Base-by-base conservation (phyloP, 345 rosid species). In the Cochlearia excelsa region DNA sequence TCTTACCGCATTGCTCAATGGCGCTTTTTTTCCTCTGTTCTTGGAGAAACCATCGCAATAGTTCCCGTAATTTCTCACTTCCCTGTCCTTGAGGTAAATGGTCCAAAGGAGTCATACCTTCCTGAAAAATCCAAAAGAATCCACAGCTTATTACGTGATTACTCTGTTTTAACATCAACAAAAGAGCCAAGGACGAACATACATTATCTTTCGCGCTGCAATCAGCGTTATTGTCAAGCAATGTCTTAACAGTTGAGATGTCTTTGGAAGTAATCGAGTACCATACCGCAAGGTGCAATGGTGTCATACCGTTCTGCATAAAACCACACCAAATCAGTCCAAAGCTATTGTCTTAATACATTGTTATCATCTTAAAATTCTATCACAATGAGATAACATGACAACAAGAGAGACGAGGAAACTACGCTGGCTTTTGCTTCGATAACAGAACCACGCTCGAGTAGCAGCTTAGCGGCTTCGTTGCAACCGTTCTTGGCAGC, bases 271-370 rank as follows among this genome's bases (percentile, higher is more conserved):
- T 79, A 40, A 87, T 82, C 0, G 99, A 94, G 79, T 82, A 49
- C 97, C 99, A 94, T 47, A 94, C 97, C 33, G 99, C 95, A 64
- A 94, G 86, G 59, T 94, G 99, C 72, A 94, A 78, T 8, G 99
- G 96, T 26, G 97, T 90, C 96, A 94, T 94, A 70, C 99, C 99
- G 57, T 94, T 94, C 99, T 94, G 77, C 79, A 77, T 26, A 48
- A 68, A 50, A 44, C 55, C 46, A 54, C 39, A 3, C 11, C 31
- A 63, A 50, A 51, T 50, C 29, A 51, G 5, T 46, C 38, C 4
- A 31, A 16, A 63, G 9, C 30, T 41, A 27, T 43, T 48, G 40
- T 1, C 27, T 44, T 44, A 3, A 37, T 6, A 3, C 5, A 6
- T 37, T 5, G 1, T 3, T 37, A 6, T 1, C 7, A 37, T 37